Evolutionary conservation across 1,284 basidiomycete species (phyloP).

Genomic region (Malassezia yamatoensis): DNA sequence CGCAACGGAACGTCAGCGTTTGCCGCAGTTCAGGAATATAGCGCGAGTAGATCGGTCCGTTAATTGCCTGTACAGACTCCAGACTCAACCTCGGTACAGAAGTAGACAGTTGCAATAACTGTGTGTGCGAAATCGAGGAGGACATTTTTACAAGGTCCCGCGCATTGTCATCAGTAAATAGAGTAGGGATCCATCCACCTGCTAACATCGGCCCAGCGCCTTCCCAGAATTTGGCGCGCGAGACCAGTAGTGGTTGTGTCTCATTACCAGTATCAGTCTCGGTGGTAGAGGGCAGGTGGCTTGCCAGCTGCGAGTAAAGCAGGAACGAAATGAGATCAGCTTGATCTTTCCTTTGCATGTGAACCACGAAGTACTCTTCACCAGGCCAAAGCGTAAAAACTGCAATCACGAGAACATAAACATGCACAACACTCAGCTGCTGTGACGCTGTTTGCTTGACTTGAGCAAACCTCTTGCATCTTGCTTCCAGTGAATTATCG

Average conservation of each 20-base stretch:
- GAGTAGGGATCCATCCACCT: constrained; percentile 17
- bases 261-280: not conserved
- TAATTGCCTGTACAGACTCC: constrained; percentile 14
- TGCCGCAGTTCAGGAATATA: constrained; percentile 32
- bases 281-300: constrained; percentile 18
- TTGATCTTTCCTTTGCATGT: not conserved
- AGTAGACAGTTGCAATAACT: constrained; percentile 10
- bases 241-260: constrained; percentile 14
- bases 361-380: constrained; percentile 23
- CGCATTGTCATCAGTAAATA: not conserved
- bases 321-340: constrained; percentile 11
- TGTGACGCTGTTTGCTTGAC: not conserved
- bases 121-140: not conserved
- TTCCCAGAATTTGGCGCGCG: constrained; percentile 38
- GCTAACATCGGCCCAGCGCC: constrained; percentile 19
- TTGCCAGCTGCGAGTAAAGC: constrained; percentile 18
- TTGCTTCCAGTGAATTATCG: constrained; percentile 28
- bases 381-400: constrained; percentile 31
- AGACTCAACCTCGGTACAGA: constrained; percentile 12
- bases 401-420: constrained; percentile 27
- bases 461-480: constrained; percentile 21
- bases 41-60: constrained; percentile 29
- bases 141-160: not conserved
- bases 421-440: constrained; percentile 3
- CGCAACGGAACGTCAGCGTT: constrained; percentile 32